These are phyloP conservation scores for Globisporangium polare DNA, from an alignment of 352 stramenopile genomes.

Conservation along the genomic window DNA sequence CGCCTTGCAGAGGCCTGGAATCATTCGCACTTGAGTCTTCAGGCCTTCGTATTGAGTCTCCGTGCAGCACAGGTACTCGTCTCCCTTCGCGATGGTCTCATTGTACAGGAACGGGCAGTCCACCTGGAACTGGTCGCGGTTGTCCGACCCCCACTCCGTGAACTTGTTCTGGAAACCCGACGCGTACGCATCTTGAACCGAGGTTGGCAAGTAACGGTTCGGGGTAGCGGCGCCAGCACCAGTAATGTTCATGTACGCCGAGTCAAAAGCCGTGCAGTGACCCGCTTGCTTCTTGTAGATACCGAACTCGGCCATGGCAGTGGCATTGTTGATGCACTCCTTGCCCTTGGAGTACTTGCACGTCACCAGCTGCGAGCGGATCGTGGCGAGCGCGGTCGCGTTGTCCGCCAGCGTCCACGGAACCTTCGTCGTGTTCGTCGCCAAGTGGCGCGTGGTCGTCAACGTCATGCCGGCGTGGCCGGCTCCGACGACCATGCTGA, in stretches of 20 bases:
- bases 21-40: constrained; percentile 56
- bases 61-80: constrained; percentile 60
- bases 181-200: constrained; percentile 38
- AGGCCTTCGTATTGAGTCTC: constrained; percentile 53
- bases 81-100: constrained; percentile 33
- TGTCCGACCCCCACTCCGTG: constrained; percentile 47
- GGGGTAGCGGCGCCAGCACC: constrained; percentile 25
- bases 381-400: constrained; percentile 21
- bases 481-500: constrained; percentile 12
- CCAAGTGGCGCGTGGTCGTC: constrained; percentile 14
- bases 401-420: constrained; percentile 44
- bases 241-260: constrained; percentile 38
- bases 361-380: constrained; percentile 37
- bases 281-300: constrained; percentile 33
- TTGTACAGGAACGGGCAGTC: constrained; percentile 64
- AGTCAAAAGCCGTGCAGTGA: constrained; percentile 48
- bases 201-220: constrained; percentile 56
- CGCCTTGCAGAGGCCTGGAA: constrained; percentile 45
- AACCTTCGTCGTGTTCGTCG: constrained; percentile 10
- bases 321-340: constrained; percentile 45
- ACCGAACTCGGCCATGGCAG: constrained; percentile 30
- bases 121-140: constrained; percentile 55
- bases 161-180: constrained; percentile 56
- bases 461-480: constrained; percentile 6
- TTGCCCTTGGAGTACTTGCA: constrained; percentile 64